phyloP scores from a whole-genome alignment of 2,329 filamentous ascomycete species.

The Cryphonectria carpinicola region DNA sequence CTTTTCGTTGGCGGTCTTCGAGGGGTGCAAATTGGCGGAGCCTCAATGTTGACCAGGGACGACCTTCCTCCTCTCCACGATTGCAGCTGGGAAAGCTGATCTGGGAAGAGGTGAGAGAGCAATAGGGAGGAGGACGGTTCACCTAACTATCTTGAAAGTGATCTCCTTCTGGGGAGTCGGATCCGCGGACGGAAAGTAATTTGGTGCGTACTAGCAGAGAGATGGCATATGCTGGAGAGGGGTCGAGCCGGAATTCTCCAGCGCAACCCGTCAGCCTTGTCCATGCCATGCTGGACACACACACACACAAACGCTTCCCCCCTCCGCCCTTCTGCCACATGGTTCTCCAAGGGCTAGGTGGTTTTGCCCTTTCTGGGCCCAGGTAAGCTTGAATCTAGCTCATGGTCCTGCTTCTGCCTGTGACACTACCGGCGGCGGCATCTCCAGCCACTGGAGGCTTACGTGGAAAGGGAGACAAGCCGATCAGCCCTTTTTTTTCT shows the following conservation, averaged over 20 bases:
- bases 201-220: background rate
- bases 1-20: background rate
- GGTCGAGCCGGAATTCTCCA: constrained; percentile 5
- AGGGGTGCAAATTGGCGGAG: constrained; percentile 14
- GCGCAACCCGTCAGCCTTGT: constrained; percentile 19
- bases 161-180: constrained; percentile 13
- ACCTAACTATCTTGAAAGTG: background rate
- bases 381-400: constrained; percentile 4
- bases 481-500: background rate
- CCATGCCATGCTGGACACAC: constrained; percentile 4
- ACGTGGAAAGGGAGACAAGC: background rate
- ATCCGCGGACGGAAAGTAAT: background rate
- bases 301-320: background rate
- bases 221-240: background rate
- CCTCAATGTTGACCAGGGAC: constrained; percentile 7
- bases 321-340: constrained; percentile 10
- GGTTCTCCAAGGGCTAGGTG: background rate
- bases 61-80: background rate
- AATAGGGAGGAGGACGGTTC: background rate
- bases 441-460: background rate
- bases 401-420: background rate
- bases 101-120: background rate
- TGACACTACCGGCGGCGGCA: background rate
- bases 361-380: background rate
- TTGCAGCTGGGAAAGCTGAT: background rate